phyloP scores from a whole-genome alignment of 1,284 basidiomycete species.

The Sphagnurus paluster region DNA sequence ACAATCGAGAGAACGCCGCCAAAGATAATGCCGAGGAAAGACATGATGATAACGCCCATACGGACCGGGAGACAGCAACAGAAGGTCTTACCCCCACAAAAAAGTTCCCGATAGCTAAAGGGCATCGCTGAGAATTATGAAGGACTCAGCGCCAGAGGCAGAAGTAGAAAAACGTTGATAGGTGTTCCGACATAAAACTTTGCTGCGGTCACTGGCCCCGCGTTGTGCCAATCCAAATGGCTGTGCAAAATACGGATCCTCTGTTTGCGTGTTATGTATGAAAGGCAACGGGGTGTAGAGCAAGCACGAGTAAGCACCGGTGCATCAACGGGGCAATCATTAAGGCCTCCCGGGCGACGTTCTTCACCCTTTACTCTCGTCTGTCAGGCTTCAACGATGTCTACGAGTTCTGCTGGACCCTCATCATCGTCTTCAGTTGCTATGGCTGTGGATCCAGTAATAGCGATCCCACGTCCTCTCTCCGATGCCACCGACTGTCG shows the following conservation, averaged over 20 bases:
- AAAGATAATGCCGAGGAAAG: conserved; percentile 51
- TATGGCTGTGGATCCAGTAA: conserved; percentile 12
- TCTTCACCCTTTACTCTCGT: neutral
- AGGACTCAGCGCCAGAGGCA: too few species aligned
- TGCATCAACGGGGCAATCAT: neutral
- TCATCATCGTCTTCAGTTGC: neutral
- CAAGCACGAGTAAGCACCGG: neutral
- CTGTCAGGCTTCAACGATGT: conserved; percentile 2
- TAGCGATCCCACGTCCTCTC: neutral
- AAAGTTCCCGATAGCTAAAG: conserved; percentile 42
- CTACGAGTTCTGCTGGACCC: conserved; percentile 9
- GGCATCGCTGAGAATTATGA: conserved; percentile 28
- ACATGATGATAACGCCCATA: conserved; percentile 55
- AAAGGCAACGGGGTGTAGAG: neutral
- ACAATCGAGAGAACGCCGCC: conserved; percentile 50
- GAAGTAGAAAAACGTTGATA: neutral
- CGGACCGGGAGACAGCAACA: conserved; percentile 69
- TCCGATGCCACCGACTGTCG: conserved; percentile 18
- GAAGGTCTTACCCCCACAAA: conserved; percentile 47
- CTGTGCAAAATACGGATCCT: too few species aligned
- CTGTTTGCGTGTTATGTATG: too few species aligned
- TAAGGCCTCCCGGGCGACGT: neutral
- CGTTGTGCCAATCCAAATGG: neutral
- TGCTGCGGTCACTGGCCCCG: neutral
- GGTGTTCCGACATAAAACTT: neutral